These are phyloP conservation scores for Keithomyces neogunnii DNA, from an alignment of 2,329 filamentous ascomycete species.

Conservation along the genomic window DNA sequence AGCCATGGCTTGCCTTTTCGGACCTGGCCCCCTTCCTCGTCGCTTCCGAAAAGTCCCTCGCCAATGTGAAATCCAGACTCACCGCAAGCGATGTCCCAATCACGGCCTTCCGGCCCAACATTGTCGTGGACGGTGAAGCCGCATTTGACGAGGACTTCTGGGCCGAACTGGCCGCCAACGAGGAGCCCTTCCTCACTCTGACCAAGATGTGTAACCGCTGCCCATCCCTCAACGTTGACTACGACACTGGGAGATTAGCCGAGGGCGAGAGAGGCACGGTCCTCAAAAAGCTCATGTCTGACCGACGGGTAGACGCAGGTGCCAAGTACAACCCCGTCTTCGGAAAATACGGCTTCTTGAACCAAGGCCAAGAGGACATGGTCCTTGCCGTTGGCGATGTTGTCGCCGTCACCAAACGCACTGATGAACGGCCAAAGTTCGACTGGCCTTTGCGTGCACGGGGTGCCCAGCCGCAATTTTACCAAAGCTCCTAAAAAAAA, in stretches of 20 bases:
- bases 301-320: constrained; percentile 63
- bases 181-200: constrained; percentile 37
- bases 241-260: constrained; percentile 51
- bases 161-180: constrained; percentile 46
- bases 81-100: constrained; percentile 47
- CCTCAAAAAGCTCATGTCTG: constrained; percentile 61
- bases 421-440: constrained; percentile 43
- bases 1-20: constrained; percentile 56
- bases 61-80: constrained; percentile 52
- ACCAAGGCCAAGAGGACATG: constrained; percentile 13
- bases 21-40: constrained; percentile 72
- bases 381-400: constrained; percentile 46
- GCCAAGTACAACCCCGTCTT: constrained; percentile 62
- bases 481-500: constrained; percentile 9
- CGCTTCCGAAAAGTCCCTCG: constrained; percentile 60
- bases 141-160: constrained; percentile 68
- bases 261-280: constrained; percentile 49
- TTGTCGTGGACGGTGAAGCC: constrained; percentile 54
- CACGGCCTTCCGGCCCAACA: constrained; percentile 64
- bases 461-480: constrained; percentile 15
- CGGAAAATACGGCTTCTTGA: constrained; percentile 62
- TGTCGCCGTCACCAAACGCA: constrained; percentile 41
- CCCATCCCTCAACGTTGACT: constrained; percentile 63
- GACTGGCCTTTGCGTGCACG: constrained; percentile 35
- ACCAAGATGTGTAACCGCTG: constrained; percentile 66